Base-by-base conservation (phyloP, 2,329 filamentous ascomycete genomes). In the Cladorrhinum sp. region DNA sequence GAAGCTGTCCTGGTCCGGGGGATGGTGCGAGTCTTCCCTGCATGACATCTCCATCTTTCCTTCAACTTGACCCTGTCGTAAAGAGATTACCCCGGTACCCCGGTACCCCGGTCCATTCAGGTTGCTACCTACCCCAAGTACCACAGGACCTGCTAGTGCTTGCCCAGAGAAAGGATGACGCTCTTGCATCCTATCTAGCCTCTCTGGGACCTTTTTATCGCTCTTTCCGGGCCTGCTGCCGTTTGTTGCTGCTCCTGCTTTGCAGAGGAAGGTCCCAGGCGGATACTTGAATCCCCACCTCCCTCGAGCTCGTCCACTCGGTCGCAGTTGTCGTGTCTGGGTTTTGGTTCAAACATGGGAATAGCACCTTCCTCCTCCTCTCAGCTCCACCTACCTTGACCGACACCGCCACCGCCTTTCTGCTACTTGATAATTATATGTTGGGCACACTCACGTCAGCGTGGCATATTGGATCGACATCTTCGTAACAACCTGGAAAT, bases 231-330 rank as follows among this genome's bases (percentile, higher is more conserved):
- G 30, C 57, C 39, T 55, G 54, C 39, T 57, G 36, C 59, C 55
- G 48, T 59, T 36, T 39, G 57, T 26, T 50, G 33, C 33, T 12
- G 8, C 30, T 20, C 24, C 46, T 55, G 33, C 33, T 18, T 49
- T 18, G 36, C 36, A 30, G 33, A 55, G 36, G 14, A 24, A 39
- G 23, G 12, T 33, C 48, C 36, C 28, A 28, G 18, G 18, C 57
- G 53, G 64, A 56, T 67, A 67, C 62, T 67, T 67, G 62, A 62
- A 61, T 56, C 59, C 60, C 33, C 55, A 55, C 20, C 20, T 58
- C 61, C 65, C 62, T 60, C 65, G n/a, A 58, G 55, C 33, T 28
- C 9, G 21, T 39, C n/a, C 16, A 20, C 21, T 14, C 54, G n/a
- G 12, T 46, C 20, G 36, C 36, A 42, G 36, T 33, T 33, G 26